Evolutionary conservation across 148 eudicot species (phyloP), one percentile per base, ranked within the genome.

Genomic region (Tetragonia tetragonoides): DNA sequence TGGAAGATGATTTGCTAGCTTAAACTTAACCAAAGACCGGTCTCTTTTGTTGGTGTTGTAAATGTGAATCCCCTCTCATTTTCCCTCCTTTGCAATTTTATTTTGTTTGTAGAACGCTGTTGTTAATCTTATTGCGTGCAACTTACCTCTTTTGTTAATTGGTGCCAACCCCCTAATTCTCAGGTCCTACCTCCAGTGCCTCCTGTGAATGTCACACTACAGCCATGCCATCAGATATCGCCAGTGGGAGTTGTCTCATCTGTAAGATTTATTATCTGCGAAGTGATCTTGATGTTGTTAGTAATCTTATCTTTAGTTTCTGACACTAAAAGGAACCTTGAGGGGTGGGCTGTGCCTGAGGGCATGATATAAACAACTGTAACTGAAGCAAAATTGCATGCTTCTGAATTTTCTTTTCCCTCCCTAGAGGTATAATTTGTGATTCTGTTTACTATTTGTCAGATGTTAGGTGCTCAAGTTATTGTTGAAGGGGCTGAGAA

Each of bases 151-250:
- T 21, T 28, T 28, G 21, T 18, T 42, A 51, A 24, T 40, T 23
- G 47, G 8, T 21, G 14, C 21, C 42, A 18, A 60, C 18, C 34
- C 34, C 10, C 42, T 54, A 46, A 62, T 77, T 78, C 49, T 76
- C 85, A 94, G 97, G 95, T 68, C 80, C 97, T 94, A 56, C 97
- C 98, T 70, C 95, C 86, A 16, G 98, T 92, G 72, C 92, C 92
- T 81, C 84, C 90, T 28, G 90, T 94, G 47, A 81, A 81, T 37
- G 89, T 83, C 71, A 86, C 87, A 71, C 83, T 94, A 80, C 81
- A 86, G 82, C 92, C 95, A 72, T 76, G 80, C 82, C 98, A 94
- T 85, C 87, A 86, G 63, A 87, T 88, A 83, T 71, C 79, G 70
- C 95, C 95, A 34, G 91, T 94, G 47, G 98, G 98, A 79, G 75